Evolutionary conservation across 228 moss, liverwort and hornwort species (phyloP).

Genomic region (Sphagnum magellanicum): DNA sequence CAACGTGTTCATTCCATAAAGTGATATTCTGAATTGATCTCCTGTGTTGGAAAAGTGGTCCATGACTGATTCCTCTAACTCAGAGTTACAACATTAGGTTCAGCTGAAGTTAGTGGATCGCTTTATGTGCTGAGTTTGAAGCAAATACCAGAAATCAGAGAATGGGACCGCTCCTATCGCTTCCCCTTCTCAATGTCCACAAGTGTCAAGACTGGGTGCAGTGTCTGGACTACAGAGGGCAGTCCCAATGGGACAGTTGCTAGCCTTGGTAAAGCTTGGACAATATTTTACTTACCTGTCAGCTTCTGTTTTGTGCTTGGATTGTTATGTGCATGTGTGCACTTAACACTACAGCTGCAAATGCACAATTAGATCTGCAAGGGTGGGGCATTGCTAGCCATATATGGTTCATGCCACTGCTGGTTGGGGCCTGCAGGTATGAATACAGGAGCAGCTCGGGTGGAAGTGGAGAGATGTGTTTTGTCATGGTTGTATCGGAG

Average conservation of each 20-base stretch:
- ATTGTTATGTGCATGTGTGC: too few relatives aligned
- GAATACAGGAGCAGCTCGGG: conserved; percentile 57
- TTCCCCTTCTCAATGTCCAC: conserved; percentile 42
- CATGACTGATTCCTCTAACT: background rate
- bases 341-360: too few relatives aligned
- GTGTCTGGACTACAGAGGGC: conserved; percentile 78
- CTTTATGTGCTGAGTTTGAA: conserved; percentile 45
- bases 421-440: conserved; percentile 44
- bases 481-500: conserved; percentile 49
- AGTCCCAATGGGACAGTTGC: conserved; percentile 61
- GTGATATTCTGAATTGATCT: too few relatives aligned
- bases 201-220: conserved; percentile 39
- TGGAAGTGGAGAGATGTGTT: conserved; percentile 61
- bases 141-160: conserved; percentile 35
- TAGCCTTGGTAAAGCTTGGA: conserved; percentile 45
- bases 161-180: conserved; percentile 48
- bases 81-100: conserved; percentile 64
- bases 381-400: background rate
- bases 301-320: too few relatives aligned
- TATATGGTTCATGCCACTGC: background rate
- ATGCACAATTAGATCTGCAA: too few relatives aligned
- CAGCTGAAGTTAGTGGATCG: conserved; percentile 55
- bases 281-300: too few relatives aligned
- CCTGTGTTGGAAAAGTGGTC: too few relatives aligned
- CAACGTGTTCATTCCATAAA: too few relatives aligned